Base-by-base conservation (phyloP, 805 yeast species). In the Lachancea sp. region DNA sequence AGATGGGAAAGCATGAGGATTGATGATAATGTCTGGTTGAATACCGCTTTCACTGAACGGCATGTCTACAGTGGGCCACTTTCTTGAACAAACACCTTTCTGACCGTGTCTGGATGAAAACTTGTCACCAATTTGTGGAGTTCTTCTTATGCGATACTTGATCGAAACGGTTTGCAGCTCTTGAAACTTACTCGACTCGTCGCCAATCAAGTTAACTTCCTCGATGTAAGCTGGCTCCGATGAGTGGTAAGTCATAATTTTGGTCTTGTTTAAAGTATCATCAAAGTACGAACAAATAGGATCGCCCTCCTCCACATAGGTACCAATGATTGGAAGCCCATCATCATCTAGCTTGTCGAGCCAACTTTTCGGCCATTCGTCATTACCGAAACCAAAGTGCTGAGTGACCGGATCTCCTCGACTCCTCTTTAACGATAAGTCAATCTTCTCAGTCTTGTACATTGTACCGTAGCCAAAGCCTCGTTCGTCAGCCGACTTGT, bases 1-100 rank as follows among this genome's bases (percentile, higher is more conserved):
- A 36, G 97, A 90, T 54, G 98, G 98, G 90, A 90, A 92, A 51
- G 97, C 98, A 64, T 90, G 98, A 3, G 98, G 98, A 63, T 92
- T 92, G 59, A 92, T 92, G 59, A 92, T 92, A 52, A 92, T 83
- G 67, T 92, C 98, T 2, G 98, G 98, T 63, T 85, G 96, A 46
- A 92, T 90, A 56, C 98, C 98, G 24, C 85, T 71, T 68, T 92
- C 98, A 50, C 87, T 77, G 70, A 92, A 92, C 40, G 98, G 98
- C 95, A 92, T 80, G 64, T 92, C 97, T 48, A 86, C 72, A 38
- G 87, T 81, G 23, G 97, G 98, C 96, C 97, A 92, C 66, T 89
- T 90, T 64, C 96, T 83, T 8, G 97, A 89, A 69, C 96, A 89
- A 47, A 89, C 96, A 77, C 97, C 97, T 65, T 89, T 89, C 68